Evolutionary conservation across 768 basidiomycete genomes (phyloP).

Genomic region (Hirschioporus abietinus): DNA sequence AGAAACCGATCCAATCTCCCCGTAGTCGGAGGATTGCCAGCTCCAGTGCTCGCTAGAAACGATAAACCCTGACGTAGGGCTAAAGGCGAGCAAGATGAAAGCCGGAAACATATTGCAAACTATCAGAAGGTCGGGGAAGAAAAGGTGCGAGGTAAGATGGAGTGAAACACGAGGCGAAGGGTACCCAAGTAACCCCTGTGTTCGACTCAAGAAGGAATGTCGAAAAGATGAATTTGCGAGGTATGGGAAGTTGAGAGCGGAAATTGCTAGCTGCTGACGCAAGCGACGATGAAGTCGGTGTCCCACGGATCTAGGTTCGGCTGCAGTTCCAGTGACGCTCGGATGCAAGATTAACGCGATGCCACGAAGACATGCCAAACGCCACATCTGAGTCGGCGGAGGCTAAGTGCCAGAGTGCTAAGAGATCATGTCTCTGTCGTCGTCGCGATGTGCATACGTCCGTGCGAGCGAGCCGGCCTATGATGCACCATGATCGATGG

Average conservation of each 20-base stretch:
- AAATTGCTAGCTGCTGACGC: neutral
- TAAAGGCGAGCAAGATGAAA: neutral
- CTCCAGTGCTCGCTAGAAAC: neutral
- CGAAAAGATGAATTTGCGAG: neutral
- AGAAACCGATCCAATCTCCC: neutral
- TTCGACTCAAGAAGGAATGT: neutral
- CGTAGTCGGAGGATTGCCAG: neutral
- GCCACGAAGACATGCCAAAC: neutral
- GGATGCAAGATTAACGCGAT: neutral
- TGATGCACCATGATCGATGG: neutral
- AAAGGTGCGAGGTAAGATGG: neutral
- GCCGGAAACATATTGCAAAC: neutral
- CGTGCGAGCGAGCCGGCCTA: neutral
- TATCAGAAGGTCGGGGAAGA: neutral
- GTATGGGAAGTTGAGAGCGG: neutral
- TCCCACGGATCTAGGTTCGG: neutral
- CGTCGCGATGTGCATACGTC: neutral
- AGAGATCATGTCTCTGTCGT: neutral
- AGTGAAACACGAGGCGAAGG: neutral
- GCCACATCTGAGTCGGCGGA: neutral
- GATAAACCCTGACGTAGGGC: neutral
- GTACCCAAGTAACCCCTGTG: neutral
- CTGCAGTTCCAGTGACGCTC: neutral
- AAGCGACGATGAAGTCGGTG: neutral
- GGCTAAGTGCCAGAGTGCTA: neutral